Evolutionary conservation across 768 basidiomycete genomes (phyloP), one percentile per base, ranked within the genome.

Genomic region (Macrolepiota dolichaula): DNA sequence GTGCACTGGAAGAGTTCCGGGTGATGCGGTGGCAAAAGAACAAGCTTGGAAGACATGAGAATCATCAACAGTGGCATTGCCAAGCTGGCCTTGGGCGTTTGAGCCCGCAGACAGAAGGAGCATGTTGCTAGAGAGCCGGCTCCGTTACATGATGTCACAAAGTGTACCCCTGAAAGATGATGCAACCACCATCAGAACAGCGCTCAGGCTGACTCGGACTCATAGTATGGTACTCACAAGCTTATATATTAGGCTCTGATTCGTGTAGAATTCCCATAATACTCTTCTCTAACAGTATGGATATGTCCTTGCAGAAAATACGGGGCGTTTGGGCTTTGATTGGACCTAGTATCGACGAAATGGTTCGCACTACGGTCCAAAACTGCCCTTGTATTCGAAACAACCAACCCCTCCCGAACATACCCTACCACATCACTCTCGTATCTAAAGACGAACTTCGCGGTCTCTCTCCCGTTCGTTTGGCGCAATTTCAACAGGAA

Each of bases 71-170:
- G 73, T 70, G 3, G 72, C 73, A 61, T 77, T 80, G 13, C 76
- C 78, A 2, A 85, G 76, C 64, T 85, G 84, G 2, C 84, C 84
- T 24, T 77, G 76, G 0, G 81, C 80, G 63, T 85, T 85, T 6
- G 84, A 85, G 3, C 81, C 81, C 19, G 72, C 71, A 24, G 78
- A 76, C 29, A 76, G 58, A 3, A 79, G 69, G n/a, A 67, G 58
- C 67, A 69, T 68, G 38, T 27, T 27, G 1, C 12, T 24, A 19
- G 24, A 9, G 7, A 32, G 29, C 29, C 29, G 7, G 3, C 29
- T 32, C 29, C 29, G 29, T 32, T 7, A 15, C 29, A 27, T 51
- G 10, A 19, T 24, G 22, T 49, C 22, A 19, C 22, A 10, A n/a
- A n/a, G n/a, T n/a, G n/a, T n/a, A n/a, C n/a, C n/a, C n/a, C n/a